These are phyloP conservation scores for Hippophae rhamnoides DNA, from an alignment of 306 rosid species.

Conservation along the genomic window DNA sequence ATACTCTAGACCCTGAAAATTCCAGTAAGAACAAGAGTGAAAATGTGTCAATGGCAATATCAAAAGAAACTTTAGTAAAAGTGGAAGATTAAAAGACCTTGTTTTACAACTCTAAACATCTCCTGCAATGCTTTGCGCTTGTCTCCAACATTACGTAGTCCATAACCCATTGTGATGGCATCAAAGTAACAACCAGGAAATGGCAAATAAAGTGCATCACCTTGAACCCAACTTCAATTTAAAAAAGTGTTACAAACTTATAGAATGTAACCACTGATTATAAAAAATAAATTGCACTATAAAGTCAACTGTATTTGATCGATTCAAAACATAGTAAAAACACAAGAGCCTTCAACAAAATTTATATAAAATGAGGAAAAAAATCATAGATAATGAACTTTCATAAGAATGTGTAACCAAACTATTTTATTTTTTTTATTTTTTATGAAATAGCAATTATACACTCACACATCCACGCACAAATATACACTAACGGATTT, in stretches of 20 bases:
- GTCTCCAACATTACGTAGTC: conserved; percentile 76
- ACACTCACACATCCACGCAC: no score
- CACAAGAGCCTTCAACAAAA: no score
- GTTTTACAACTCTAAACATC: conserved; percentile 58
- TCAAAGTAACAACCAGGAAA: conserved; percentile 60
- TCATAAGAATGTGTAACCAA: no score
- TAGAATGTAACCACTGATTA: conserved; percentile 1
- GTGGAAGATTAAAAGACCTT: conserved; percentile 35
- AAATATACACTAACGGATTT: no score
- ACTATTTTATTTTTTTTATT: no score
- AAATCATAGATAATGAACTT: no score
- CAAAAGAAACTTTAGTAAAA: conserved; percentile 6
- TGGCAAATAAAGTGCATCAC: conserved; percentile 87
- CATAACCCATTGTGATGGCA: conserved; percentile 86
- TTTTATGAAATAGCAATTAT: no score
- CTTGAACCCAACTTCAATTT: conserved; percentile 73
- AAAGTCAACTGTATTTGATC: no score
- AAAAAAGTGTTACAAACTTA: conserved; percentile 10
- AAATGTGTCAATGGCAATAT: conserved; percentile 9
- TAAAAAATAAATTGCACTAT: background rate
- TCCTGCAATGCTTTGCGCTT: conserved; percentile 64
- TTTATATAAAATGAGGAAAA: no score
- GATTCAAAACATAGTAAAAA: background rate
- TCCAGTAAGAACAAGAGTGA: conserved; percentile 9
- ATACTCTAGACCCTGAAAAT: conserved; percentile 54